A percentile compares a stretch with the other conserved stretches of the same genome.
Conservation (phyloP, 2,329 filamentous ascomycete genomes). For the Periconia sp. region DNA sequence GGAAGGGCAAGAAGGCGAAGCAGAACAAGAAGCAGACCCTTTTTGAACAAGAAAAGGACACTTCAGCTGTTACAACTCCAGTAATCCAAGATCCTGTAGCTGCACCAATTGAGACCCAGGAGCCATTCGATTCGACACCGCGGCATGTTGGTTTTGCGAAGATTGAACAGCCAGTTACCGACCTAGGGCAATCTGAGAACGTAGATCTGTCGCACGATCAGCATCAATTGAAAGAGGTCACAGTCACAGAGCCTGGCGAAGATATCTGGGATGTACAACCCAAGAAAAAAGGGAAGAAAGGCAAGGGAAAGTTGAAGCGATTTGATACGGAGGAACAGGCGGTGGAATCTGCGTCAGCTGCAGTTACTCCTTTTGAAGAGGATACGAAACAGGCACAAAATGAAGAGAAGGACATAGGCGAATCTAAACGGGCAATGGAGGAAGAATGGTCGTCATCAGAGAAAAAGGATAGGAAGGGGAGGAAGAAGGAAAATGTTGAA, state of each 20-base stretch:
- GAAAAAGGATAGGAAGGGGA: conserved; percentile 47
- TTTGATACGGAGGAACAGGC: conserved; percentile 11
- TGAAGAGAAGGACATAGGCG: conserved; percentile 5
- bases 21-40: conserved; percentile 30
- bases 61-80: conserved; percentile 30
- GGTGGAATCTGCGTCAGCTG: conserved; percentile 8
- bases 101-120: conserved; percentile 38
- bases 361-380: conserved; percentile 12
- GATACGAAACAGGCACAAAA: conserved; percentile 5
- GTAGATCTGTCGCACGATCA: conserved; percentile 1
- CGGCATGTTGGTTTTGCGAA: conserved; percentile 18
- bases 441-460: conserved; percentile 28
- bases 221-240: neutral
- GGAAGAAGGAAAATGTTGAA: conserved; percentile 23
- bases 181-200: neutral
- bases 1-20: conserved; percentile 33
- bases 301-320: conserved; percentile 17
- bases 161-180: neutral
- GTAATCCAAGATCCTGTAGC: conserved; percentile 32
- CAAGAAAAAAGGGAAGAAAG: conserved; percentile 26
- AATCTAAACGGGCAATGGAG: conserved; percentile 18
- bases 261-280: conserved; percentile 16
- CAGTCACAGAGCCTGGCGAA: conserved; percentile 1
- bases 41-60: conserved; percentile 31
- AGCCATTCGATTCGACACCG: conserved; percentile 23